Conservation (phyloP, 148 eudicot species). For the Bassia scoparia region DNA sequence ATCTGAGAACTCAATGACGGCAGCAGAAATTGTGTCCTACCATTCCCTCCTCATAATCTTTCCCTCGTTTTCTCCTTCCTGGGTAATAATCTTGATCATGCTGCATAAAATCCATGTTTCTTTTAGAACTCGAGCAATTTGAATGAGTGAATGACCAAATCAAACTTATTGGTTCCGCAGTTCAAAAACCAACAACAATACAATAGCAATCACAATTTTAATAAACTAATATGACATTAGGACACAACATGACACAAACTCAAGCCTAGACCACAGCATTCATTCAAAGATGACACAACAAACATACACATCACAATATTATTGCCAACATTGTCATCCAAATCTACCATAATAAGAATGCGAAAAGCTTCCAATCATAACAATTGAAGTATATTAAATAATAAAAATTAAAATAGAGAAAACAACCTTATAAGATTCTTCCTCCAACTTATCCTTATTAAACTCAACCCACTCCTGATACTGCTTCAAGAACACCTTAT, state of each 20-base stretch:
- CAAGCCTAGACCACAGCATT: background rate
- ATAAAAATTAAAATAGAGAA: background rate
- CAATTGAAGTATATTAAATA: no score
- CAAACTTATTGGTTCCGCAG: constrained; percentile 9
- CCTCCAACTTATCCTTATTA: constrained; percentile 81
- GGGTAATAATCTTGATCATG: constrained; percentile 93
- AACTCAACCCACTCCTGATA: constrained; percentile 78
- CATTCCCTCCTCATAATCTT: constrained; percentile 94
- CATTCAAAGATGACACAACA: background rate
- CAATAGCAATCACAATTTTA: background rate
- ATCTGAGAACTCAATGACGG: constrained; percentile 9
- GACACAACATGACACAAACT: background rate
- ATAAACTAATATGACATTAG: background rate
- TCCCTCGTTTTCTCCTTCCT: constrained; percentile 97
- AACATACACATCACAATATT: background rate
- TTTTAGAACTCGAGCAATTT: constrained; percentile 12
- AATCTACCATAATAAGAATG: background rate
- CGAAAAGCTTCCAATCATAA: background rate
- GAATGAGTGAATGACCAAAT: background rate
- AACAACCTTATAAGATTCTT: constrained; percentile 84
- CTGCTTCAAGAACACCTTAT: constrained; percentile 81
- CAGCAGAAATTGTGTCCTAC: constrained; percentile 33
- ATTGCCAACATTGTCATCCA: background rate
- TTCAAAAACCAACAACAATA: background rate
- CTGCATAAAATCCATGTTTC: constrained; percentile 39